phyloP scores from a whole-genome alignment of 2,329 filamentous ascomycete genomes.

The Xylaria sp. region DNA sequence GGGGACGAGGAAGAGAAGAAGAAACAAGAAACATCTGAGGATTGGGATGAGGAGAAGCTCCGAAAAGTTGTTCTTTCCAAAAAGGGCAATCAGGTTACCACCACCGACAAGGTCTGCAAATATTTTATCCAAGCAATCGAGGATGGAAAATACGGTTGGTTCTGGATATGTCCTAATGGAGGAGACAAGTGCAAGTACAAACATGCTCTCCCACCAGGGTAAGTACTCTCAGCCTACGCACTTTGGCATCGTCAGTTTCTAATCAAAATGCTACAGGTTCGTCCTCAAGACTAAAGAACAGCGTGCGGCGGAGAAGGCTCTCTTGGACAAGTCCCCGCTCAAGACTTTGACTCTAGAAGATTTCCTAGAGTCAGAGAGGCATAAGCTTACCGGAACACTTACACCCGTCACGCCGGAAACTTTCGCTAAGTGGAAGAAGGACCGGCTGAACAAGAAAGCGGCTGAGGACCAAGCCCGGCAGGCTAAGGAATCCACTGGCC shows the following conservation, averaged over 20 bases:
- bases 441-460: slow-evolving; percentile 90
- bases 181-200: slow-evolving; percentile 99
- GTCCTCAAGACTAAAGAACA: slow-evolving; percentile 98
- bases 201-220: slow-evolving; percentile 93
- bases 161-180: slow-evolving; percentile 96
- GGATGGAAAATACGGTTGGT: slow-evolving; percentile 99
- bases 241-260: slow-evolving; percentile 1
- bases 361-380: slow-evolving; percentile 93
- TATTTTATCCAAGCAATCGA: slow-evolving; percentile 97
- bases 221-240: slow-evolving; percentile 44
- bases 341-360: slow-evolving; percentile 96
- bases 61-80: slow-evolving; percentile 89
- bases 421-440: slow-evolving; percentile 97
- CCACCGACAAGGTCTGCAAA: slow-evolving; percentile 99
- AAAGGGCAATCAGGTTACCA: slow-evolving; percentile 94
- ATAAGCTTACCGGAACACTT: slow-evolving; percentile 88
- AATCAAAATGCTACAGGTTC: slow-evolving; percentile 63
- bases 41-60: slow-evolving; percentile 98
- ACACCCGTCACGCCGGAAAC: slow-evolving; percentile 92
- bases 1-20: slow-evolving; percentile 75
- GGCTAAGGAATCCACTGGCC: slow-evolving; percentile 93
- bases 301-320: slow-evolving; percentile 88
- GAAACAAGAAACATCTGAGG: slow-evolving; percentile 88
- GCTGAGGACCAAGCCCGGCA: slow-evolving; percentile 88
- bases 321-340: slow-evolving; percentile 93